These are phyloP conservation scores for Pseudozyma pruni DNA, from an alignment of 1,284 basidiomycete species.

Conservation along the genomic window DNA sequence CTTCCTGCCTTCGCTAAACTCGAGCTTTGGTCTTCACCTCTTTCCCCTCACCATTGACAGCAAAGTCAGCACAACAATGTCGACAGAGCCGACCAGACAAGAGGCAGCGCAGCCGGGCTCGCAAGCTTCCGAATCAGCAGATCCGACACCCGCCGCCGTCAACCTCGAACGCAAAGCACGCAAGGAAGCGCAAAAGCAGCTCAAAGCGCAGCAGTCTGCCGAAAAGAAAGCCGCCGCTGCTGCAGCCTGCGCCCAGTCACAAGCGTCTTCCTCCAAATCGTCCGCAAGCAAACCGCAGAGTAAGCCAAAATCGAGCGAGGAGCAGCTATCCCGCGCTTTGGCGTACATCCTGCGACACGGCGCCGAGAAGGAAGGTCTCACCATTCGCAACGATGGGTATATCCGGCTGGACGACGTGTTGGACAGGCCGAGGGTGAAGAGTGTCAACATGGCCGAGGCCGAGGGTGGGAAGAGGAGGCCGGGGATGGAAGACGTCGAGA, in stretches of 20 bases:
- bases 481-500: conserved; percentile 41
- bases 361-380: conserved; percentile 78
- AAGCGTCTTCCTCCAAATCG: neutral
- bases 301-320: conserved; percentile 6
- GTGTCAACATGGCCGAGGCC: conserved; percentile 50
- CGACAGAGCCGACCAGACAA: neutral
- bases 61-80: conserved; percentile 1
- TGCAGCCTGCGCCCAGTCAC: conserved; percentile 1
- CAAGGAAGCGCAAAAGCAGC: conserved; percentile 48
- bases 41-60: neutral
- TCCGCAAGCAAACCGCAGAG: neutral
- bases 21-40: neutral
- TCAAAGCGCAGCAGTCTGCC: conserved; percentile 25
- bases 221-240: conserved; percentile 25
- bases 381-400: conserved; percentile 82
- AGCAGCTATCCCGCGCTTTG: conserved; percentile 78
- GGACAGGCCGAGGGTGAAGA: conserved; percentile 49
- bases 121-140: neutral
- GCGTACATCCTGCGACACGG: conserved; percentile 87
- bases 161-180: conserved; percentile 46
- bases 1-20: no score
- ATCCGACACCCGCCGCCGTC: neutral
- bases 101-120: neutral
- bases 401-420: conserved; percentile 75
- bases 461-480: conserved; percentile 27